Evolutionary conservation across 371 early-diverging fungal genomes (phyloP).

Genomic region (Funneliformis caledonium): DNA sequence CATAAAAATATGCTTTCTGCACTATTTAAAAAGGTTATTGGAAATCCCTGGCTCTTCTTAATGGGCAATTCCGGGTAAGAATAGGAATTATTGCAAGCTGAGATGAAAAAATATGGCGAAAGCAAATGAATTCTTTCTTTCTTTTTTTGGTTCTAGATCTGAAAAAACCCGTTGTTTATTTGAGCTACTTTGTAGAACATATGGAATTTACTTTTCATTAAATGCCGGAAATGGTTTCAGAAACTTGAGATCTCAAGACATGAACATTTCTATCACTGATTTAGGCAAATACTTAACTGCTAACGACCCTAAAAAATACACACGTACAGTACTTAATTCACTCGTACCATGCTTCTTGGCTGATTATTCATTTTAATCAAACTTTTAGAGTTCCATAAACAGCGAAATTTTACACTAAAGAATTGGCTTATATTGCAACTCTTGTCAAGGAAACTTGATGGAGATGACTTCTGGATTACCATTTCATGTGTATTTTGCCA

Average conservation of each 20-base stretch:
- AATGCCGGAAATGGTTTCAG: neutral
- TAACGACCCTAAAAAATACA: neutral
- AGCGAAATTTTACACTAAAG: too few relatives aligned
- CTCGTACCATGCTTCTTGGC: neutral
- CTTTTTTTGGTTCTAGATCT: neutral
- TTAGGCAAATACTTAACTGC: neutral
- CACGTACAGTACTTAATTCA: too few relatives aligned
- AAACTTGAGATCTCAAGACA: neutral
- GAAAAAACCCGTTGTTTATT: neutral
- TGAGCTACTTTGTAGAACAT: neutral
- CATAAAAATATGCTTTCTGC: too few relatives aligned
- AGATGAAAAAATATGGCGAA: neutral
- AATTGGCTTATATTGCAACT: too few relatives aligned
- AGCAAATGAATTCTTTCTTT: neutral
- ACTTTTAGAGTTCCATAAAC: too few relatives aligned
- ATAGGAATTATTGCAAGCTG: neutral
- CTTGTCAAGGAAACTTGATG: too few relatives aligned
- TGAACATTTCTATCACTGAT: neutral
- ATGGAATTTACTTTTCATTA: neutral
- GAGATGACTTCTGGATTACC: too few relatives aligned
- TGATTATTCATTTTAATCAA: neutral
- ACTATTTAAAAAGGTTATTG: too few relatives aligned
- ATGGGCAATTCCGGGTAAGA: conserved; percentile 1
- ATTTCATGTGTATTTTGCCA: too few relatives aligned
- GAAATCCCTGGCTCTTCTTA: too few relatives aligned